Base-by-base conservation (phyloP, 2,329 filamentous ascomycete species). In the Podosphaera xanthii region DNA sequence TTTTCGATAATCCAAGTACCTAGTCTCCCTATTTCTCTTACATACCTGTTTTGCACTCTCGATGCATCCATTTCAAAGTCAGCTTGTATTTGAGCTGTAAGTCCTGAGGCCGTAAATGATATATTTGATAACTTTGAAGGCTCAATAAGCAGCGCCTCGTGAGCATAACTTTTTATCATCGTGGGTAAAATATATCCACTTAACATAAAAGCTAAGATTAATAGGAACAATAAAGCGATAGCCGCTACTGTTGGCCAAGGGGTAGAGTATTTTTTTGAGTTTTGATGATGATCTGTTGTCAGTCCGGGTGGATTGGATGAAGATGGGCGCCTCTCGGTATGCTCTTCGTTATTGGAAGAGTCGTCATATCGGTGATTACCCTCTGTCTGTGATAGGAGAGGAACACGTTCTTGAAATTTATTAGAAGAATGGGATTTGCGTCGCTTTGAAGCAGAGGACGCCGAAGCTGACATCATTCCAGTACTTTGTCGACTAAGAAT, bases 71-170 rank as follows among this genome's bases (percentile, higher is more conserved):
- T 79, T 50, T 76, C 77, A 67, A 97, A 87, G 59, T 86, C 84
- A 30, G 86, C 91, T 67, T 90, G 84, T 54, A 98, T 76, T 62
- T 88, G 82, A 38, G 87, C 85, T 62, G 78, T 80, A 7, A 96
- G 79, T 10, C 92, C 91, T 60, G 83, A 77, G 6, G 80, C 68
- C 0, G 88, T 96, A 64, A 96, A 85, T 1, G 85, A 87, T 66
- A 92, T 86, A 61, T 98, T 82, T 1, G 89, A 88, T 30, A 98
- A 72, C 64, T 83, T 86, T 4, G 84, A 89, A 1, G 92, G 87
- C 67, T 90, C 81, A 64, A 98, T 79, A 22, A 91, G 81, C 33
- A 84, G 77, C 2, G 90, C 87, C 70, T 90, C 77, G 71, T 91
- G 84, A 56, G 86, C 87, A 71, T 98, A 98, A 68, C 87, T 79